Evolutionary conservation across 2,329 filamentous ascomycete species (phyloP).

Genomic region (Pseudopithomyces maydicus): DNA sequence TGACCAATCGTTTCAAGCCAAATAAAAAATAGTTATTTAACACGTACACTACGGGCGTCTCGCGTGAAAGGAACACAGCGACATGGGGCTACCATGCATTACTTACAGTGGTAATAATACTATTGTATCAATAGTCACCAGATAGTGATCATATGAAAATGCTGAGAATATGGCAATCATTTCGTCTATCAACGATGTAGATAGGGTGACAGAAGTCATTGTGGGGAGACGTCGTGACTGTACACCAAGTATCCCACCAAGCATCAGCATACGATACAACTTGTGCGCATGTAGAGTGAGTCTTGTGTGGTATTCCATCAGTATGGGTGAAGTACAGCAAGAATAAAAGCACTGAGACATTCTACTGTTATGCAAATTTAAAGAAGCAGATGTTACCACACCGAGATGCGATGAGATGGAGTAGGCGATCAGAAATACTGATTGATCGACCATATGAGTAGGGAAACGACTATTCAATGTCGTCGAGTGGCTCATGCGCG

Average conservation of each 20-base stretch:
- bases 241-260: too few species aligned
- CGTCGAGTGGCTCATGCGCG: not conserved
- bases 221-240: not conserved
- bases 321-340: not conserved
- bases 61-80: too few species aligned
- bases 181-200: constrained; percentile 2
- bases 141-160: not conserved
- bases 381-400: not conserved
- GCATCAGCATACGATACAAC: not conserved
- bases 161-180: not conserved
- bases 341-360: not conserved
- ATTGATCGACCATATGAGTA: not conserved
- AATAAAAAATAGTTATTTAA: too few species aligned
- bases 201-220: constrained; percentile 5
- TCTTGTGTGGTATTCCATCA: not conserved
- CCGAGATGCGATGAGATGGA: not conserved
- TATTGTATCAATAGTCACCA: not conserved
- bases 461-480: not conserved
- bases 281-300: not conserved
- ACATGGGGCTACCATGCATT: too few species aligned
- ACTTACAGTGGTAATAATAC: not conserved
- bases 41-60: too few species aligned
- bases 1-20: too few species aligned
- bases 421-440: not conserved
- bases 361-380: not conserved